These are phyloP conservation scores for Cudoniella acicularis DNA, from an alignment of 495 filamentous ascomycete genomes.

Conservation along the genomic window DNA sequence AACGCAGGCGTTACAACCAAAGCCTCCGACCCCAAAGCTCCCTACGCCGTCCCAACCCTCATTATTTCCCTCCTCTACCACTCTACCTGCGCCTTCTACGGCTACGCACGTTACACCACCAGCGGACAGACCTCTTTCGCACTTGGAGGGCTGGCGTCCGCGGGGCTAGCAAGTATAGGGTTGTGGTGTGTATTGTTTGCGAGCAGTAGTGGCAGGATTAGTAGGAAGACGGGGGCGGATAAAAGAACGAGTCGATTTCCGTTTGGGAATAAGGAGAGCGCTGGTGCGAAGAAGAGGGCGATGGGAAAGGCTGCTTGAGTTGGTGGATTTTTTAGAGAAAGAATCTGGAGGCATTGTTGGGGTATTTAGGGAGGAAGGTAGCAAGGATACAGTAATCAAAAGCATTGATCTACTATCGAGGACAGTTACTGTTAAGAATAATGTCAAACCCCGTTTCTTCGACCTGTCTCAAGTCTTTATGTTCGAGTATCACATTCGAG, in stretches of 20 bases:
- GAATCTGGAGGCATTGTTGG: background rate
- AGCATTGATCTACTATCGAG: too few relatives aligned
- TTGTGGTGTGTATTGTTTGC: slow-evolving; percentile 76
- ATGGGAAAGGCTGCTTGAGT: slow-evolving; percentile 15
- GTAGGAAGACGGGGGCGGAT: slow-evolving; percentile 69
- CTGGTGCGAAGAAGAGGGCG: slow-evolving; percentile 49
- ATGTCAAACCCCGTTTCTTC: too few relatives aligned
- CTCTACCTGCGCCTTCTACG: slow-evolving; percentile 57
- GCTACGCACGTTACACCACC: slow-evolving; percentile 59
- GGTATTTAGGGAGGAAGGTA: background rate
- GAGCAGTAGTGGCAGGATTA: slow-evolving; percentile 58
- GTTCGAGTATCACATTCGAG: too few relatives aligned
- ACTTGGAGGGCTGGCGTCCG: slow-evolving; percentile 49
- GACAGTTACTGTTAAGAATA: too few relatives aligned
- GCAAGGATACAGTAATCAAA: too few relatives aligned
- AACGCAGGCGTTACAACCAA: slow-evolving; percentile 35
- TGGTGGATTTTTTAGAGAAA: background rate
- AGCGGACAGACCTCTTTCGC: slow-evolving; percentile 51
- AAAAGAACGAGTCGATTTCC: slow-evolving; percentile 78
- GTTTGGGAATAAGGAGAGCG: slow-evolving; percentile 67
- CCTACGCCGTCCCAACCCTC: slow-evolving; percentile 66
- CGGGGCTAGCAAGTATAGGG: slow-evolving; percentile 55
- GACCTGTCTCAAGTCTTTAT: too few relatives aligned
- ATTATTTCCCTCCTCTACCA: slow-evolving; percentile 67
- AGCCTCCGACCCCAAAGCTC: slow-evolving; percentile 50